These are phyloP conservation scores for Lactarius deliciosus DNA, from an alignment of 768 basidiomycete genomes.

Conservation along the genomic window DNA sequence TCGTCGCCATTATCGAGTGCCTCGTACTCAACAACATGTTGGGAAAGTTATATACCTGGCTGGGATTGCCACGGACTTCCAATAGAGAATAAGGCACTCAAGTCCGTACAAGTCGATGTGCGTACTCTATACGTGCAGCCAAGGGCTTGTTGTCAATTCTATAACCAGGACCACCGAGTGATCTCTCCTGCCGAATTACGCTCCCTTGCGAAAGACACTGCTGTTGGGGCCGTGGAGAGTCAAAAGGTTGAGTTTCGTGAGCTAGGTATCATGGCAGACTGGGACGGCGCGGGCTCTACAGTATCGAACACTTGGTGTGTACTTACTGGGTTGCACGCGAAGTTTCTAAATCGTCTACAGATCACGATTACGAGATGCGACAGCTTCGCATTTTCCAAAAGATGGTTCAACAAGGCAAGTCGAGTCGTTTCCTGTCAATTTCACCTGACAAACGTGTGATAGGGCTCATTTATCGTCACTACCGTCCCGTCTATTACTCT, in stretches of 20 bases:
- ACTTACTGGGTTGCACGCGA: not conserved
- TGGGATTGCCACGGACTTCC: constrained; percentile 99
- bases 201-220: constrained; percentile 66
- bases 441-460: constrained; percentile 32
- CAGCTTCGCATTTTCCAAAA: constrained; percentile 81
- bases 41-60: constrained; percentile 83
- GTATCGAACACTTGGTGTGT: constrained; percentile 85
- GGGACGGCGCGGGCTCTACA: constrained; percentile 59
- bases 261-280: constrained; percentile 92
- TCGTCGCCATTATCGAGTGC: constrained; percentile 11
- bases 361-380: constrained; percentile 83
- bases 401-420: constrained; percentile 82
- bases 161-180: constrained; percentile 50
- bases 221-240: constrained; percentile 65
- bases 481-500: constrained; percentile 91
- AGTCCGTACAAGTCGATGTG: constrained; percentile 61
- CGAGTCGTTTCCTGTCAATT: not conserved
- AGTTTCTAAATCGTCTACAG: constrained; percentile 41
- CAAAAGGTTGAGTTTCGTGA: constrained; percentile 80
- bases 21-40: constrained; percentile 15
- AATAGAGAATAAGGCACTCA: constrained; percentile 91
- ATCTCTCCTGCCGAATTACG: constrained; percentile 66
- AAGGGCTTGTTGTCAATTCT: constrained; percentile 3
- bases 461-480: constrained; percentile 80
- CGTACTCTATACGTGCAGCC: constrained; percentile 10